phyloP scores from a whole-genome alignment of 2,329 filamentous ascomycete species.

The Neofusicoccum cordaticola region DNA sequence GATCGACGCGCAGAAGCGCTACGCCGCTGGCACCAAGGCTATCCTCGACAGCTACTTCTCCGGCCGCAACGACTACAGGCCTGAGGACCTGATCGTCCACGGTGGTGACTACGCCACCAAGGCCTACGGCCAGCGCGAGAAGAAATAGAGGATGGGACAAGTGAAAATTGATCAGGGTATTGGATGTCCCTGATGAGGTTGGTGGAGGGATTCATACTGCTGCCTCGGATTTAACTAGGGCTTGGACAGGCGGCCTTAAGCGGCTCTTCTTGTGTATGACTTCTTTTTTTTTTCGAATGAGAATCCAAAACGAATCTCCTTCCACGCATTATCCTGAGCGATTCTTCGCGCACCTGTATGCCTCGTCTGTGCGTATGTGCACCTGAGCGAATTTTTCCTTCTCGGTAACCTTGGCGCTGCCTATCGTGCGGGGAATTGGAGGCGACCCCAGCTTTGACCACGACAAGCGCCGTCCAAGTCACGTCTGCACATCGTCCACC shows the following conservation, averaged over 20 bases:
- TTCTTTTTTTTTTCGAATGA: not conserved
- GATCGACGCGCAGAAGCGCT: conserved; percentile 88
- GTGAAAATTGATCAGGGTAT: not conserved
- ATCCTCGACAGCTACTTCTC: conserved; percentile 91
- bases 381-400: not conserved
- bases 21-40: conserved; percentile 80
- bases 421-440: not conserved
- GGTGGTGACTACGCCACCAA: conserved; percentile 91
- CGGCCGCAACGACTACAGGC: conserved; percentile 81
- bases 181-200: not conserved
- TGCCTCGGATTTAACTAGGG: not conserved
- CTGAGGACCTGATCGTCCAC: conserved; percentile 87
- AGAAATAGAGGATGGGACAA: conserved; percentile 34
- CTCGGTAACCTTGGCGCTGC: not conserved
- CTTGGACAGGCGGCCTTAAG: not conserved
- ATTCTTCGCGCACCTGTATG: no score
- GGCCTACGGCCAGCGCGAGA: conserved; percentile 76
- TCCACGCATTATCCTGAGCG: not conserved
- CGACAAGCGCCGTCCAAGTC: no score
- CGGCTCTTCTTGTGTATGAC: not conserved
- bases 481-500: no score
- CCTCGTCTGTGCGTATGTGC: not conserved
- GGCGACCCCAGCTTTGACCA: not conserved
- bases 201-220: not conserved
- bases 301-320: not conserved